Percentiles rank a stretch among this genome's conserved stretches.
phyloP scores from a whole-genome alignment of 805 yeast species.

The Yarrowia deformans region DNA sequence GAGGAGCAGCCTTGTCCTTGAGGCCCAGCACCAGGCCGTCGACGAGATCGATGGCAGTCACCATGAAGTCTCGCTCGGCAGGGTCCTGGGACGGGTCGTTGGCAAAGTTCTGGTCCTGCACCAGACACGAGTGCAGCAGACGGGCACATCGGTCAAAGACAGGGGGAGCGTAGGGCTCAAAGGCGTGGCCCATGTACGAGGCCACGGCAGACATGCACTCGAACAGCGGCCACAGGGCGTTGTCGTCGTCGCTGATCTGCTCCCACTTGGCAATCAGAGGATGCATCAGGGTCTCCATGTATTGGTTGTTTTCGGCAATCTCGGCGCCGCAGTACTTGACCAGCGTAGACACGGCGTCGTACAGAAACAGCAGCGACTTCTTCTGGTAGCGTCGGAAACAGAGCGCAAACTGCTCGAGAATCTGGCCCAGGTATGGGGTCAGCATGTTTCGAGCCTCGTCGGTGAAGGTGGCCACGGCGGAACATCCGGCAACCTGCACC shows the following conservation, averaged over 20 bases:
- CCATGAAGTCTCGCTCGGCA: constrained; percentile 89
- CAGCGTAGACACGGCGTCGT: constrained; percentile 90
- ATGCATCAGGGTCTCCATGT: constrained; percentile 71
- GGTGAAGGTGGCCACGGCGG: constrained; percentile 82
- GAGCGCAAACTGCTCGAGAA: constrained; percentile 70
- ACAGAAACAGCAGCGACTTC: constrained; percentile 78
- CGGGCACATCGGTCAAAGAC: constrained; percentile 80
- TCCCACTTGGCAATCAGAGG: constrained; percentile 88
- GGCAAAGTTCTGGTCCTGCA: constrained; percentile 66
- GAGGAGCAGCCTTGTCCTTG: constrained; percentile 64
- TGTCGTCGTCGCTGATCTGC: constrained; percentile 73
- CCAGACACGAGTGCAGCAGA: constrained; percentile 72
- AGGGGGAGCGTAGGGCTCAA: constrained; percentile 88
- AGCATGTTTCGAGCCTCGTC: constrained; percentile 77
- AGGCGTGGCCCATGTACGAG: constrained; percentile 80
- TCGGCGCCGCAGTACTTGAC: constrained; percentile 75
- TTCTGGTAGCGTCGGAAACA: constrained; percentile 83
- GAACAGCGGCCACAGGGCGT: constrained; percentile 86
- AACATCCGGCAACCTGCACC: constrained; percentile 95
- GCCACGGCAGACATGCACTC: constrained; percentile 95
- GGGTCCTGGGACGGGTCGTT: constrained; percentile 65
- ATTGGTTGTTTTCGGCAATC: constrained; percentile 59
- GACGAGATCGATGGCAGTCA: constrained; percentile 85
- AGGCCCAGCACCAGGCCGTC: constrained; percentile 95
- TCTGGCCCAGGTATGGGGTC: constrained; percentile 66